These are phyloP conservation scores for Linum usitatissimum DNA, from an alignment of 345 rosid genomes.

Conservation along the genomic window DNA sequence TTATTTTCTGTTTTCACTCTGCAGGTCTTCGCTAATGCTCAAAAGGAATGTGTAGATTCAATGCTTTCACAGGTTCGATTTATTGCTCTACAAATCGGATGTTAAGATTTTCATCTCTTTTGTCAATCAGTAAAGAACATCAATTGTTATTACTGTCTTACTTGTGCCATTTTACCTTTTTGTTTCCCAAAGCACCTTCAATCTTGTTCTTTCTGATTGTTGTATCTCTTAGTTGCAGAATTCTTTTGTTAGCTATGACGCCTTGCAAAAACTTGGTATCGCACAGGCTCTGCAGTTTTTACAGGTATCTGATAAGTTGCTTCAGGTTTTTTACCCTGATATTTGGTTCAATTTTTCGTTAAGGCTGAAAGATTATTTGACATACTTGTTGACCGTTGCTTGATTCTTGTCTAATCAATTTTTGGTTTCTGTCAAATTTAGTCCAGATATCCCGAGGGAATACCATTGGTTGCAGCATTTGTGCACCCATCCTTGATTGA, in stretches of 20 bases:
- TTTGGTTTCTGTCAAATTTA: constrained; percentile 32
- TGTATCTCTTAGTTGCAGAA: constrained; percentile 42
- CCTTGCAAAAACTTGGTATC: constrained; percentile 82
- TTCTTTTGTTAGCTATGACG: constrained; percentile 63
- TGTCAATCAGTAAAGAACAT: too few species aligned
- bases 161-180: neutral
- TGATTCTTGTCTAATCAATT: too few species aligned
- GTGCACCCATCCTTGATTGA: constrained; percentile 79
- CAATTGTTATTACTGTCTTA: too few species aligned
- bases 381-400: constrained; percentile 13
- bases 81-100: neutral
- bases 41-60: constrained; percentile 85
- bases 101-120: too few species aligned
- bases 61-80: constrained; percentile 77
- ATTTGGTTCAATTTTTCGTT: constrained; percentile 3
- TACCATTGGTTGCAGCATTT: constrained; percentile 56
- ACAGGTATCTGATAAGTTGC: constrained; percentile 48
- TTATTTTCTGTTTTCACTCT: constrained; percentile 6
- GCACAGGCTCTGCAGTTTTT: constrained; percentile 77
- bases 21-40: constrained; percentile 87
- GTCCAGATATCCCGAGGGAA: constrained; percentile 96
- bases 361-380: constrained; percentile 10
- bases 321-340: constrained; percentile 7
- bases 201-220: constrained; percentile 12
- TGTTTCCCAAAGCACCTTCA: neutral